Evolutionary conservation across 208 protist genomes (phyloP).

Genomic region (Wallacemonas sp.): DNA sequence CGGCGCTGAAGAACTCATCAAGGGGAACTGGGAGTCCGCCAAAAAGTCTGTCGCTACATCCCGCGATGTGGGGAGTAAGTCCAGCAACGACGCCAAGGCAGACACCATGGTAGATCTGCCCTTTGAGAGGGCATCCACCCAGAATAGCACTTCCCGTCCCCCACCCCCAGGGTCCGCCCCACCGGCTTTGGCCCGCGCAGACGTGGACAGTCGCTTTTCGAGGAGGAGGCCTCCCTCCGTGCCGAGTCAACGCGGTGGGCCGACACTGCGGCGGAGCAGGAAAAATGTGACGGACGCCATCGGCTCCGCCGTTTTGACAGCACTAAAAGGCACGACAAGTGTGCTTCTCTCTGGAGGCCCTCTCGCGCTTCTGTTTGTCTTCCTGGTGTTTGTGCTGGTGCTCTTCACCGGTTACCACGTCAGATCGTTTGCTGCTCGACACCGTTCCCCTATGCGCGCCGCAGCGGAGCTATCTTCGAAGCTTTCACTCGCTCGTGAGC

Average conservation of each 20-base stretch:
- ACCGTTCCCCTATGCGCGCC: background rate
- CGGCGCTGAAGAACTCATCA: constrained; percentile 48
- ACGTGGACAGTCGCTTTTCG: constrained; percentile 9
- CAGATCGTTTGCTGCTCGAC: background rate
- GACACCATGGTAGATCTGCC: constrained; percentile 5
- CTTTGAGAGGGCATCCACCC: constrained; percentile 7
- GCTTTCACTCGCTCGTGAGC: background rate
- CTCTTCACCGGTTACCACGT: background rate
- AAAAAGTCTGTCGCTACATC: constrained; percentile 3
- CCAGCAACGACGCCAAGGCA: constrained; percentile 7
- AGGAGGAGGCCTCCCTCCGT: constrained; percentile 8
- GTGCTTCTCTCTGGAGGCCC: background rate
- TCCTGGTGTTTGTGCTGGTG: constrained; percentile 27
- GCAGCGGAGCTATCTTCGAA: background rate
- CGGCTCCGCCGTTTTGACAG: background rate
- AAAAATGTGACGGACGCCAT: background rate
- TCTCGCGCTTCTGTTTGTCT: constrained; percentile 11
- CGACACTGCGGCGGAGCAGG: background rate
- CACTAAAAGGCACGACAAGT: background rate
- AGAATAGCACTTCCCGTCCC: constrained; percentile 7
- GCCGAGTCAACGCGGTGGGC: constrained; percentile 15
- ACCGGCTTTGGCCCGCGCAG: background rate
- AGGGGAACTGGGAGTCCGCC: constrained; percentile 29
- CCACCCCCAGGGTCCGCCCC: background rate
- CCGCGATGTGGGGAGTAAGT: background rate